Evolutionary conservation across 768 basidiomycete species (phyloP), one percentile per base, ranked within the genome.

Genomic region (Leccinum sublutescens): DNA sequence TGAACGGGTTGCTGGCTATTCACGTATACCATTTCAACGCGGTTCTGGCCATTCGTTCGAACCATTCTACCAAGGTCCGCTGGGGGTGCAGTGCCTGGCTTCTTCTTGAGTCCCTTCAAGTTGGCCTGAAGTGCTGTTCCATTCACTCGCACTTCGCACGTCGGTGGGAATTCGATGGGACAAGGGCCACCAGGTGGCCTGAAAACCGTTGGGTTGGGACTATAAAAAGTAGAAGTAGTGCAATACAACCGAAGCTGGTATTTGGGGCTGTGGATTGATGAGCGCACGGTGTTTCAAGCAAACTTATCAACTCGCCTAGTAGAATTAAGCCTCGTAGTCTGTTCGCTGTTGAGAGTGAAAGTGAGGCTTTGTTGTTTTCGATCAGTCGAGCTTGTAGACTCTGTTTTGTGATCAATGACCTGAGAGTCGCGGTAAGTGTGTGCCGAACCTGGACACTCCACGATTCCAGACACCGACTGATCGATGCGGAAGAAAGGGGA

Each of bases 91-190:
- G 92, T 95, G 3, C 94, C 94, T 29, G 93, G 89, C 66, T 91
- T 95, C 79, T 97, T 97, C 81, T 97, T 97, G 70, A 96, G 76
- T 5, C 95, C 95, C 72, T 93, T 93, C 62, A 94, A 73, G 71
- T 88, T 95, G 38, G 88, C 91, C 19, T 77, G 77, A 31, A 96
- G 75, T 55, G 84, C 79, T 2, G 78, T 78, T 56, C 76, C 80
- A 72, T 97, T 96, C 40, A 95, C 84, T 68, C 92, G 88, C 53
- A 95, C 88, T 82, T 97, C 94, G 69, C 91, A 94, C 9, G 91
- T 91, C 8, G 88, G 85, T 23, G 94, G 94, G 65, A 96, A 97
- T 78, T 97, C 94, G 51, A 96, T 85, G 4, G 85, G 90, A 68
- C 89, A 91, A 17, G 85, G 83, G 17, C 76, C 71, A 48, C 74